Percentiles rank a stretch among this genome's conserved stretches.
Evolutionary conservation across 306 rosid species (phyloP).

Genomic region (Ormosia semicastrata): DNA sequence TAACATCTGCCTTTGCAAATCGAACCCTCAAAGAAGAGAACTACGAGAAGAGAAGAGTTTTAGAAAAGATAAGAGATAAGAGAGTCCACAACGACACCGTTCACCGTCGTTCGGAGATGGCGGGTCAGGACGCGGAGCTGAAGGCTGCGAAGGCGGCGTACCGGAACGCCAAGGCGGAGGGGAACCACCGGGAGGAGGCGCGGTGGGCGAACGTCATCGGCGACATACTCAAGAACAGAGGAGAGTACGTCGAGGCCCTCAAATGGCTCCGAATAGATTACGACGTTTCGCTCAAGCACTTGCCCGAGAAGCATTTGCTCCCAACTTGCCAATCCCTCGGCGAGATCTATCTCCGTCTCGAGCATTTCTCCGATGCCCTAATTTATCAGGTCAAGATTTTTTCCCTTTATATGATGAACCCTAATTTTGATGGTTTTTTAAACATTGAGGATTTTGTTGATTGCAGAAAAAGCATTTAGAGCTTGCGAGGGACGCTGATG

Average conservation of each 20-base stretch:
- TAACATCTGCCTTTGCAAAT: not conserved
- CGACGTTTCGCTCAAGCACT: constrained; percentile 49
- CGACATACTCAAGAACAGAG: constrained; percentile 62
- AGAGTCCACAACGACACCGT: not conserved
- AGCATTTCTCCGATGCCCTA: constrained; percentile 60
- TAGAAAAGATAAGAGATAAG: not conserved
- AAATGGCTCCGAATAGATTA: constrained; percentile 83
- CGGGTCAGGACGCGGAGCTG: constrained; percentile 38
- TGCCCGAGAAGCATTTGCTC: constrained; percentile 63
- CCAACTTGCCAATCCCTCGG: constrained; percentile 93
- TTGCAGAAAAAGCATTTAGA: constrained; percentile 75
- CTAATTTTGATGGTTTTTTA: not conserved
- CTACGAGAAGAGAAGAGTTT: not conserved
- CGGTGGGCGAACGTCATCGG: constrained; percentile 90
- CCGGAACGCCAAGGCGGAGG: constrained; percentile 57
- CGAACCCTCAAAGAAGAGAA: not conserved
- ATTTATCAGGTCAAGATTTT: constrained; percentile 56
- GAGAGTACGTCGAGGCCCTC: constrained; percentile 77
- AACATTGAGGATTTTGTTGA: not conserved
- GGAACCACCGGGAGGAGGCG: constrained; percentile 86
- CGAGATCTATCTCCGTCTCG: constrained; percentile 82
- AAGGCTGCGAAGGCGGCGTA: constrained; percentile 63
- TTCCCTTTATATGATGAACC: not conserved
- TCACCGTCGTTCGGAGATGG: constrained; percentile 40
- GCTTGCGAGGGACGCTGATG: constrained; percentile 68